A percentile compares a stretch with the other conserved stretches of the same genome.
These are phyloP conservation scores for Aspergillus pseudoterreus DNA, from an alignment of 2,329 filamentous ascomycete genomes.

Conservation along the genomic window DNA sequence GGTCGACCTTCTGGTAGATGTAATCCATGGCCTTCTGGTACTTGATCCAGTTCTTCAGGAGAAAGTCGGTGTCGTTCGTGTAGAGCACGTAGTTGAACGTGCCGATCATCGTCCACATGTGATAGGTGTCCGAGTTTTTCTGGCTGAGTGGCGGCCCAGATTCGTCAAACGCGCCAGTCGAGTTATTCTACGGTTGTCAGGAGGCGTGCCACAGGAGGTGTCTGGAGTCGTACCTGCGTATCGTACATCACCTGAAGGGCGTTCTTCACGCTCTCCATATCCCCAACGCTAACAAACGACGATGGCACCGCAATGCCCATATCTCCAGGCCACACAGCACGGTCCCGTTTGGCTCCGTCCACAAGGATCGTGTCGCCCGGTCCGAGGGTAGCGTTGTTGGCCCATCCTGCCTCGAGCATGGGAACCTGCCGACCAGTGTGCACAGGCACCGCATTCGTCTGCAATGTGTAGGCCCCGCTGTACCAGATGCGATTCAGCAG, in stretches of 20 bases:
- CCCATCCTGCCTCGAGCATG: conserved; percentile 31
- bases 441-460: conserved; percentile 41
- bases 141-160: conserved; percentile 33
- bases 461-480: conserved; percentile 52
- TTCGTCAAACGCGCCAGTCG: conserved; percentile 33
- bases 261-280: conserved; percentile 46
- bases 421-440: conserved; percentile 36
- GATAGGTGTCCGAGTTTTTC: conserved; percentile 33
- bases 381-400: conserved; percentile 39
- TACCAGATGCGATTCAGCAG: conserved; percentile 58
- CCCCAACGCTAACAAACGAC: conserved; percentile 41
- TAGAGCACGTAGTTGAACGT: conserved; percentile 58
- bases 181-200: conserved; percentile 18
- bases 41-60: conserved; percentile 46
- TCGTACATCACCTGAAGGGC: conserved; percentile 48
- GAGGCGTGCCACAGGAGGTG: neutral
- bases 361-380: conserved; percentile 42
- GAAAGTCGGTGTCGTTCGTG: conserved; percentile 50
- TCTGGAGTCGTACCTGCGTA: conserved; percentile 29
- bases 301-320: conserved; percentile 50
- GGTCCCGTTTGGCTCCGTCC: conserved; percentile 43
- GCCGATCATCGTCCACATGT: conserved; percentile 55
- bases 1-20: conserved; percentile 43
- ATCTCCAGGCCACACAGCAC: conserved; percentile 47
- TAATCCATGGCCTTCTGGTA: conserved; percentile 49